Evolutionary conservation across 345 rosid genomes (phyloP), one percentile per base, ranked within the genome.

Genomic region (Sapria himalayana): DNA sequence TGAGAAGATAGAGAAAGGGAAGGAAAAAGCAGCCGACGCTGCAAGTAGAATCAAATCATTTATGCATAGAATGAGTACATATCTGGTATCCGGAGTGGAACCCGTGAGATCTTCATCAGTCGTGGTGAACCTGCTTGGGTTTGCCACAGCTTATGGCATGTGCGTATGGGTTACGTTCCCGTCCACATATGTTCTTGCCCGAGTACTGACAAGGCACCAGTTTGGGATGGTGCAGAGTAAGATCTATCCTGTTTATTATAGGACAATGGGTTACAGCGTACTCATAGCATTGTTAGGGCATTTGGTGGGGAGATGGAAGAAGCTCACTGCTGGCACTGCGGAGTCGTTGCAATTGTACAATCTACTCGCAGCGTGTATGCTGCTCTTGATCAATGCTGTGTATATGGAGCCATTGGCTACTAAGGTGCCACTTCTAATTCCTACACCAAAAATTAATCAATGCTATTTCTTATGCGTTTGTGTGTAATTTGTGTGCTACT

Each of bases 161-260:
- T 51, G 74, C 41, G 56, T 69, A 27, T 86, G 97, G 94, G 76
- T 86, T 3, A 71, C 92, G 21, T 78, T 86, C 49, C 36, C 70
- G 8, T 78, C 89, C 1, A 73, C 81, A 59, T 55, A 73, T 41
- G 66, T 76, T 15, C 33, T 86, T 22, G 68, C 73, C 0, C 35
- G 53, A 12, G 52, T 56, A 22, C 25, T 81, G 49, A 73, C 89
- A 2, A 67, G 76, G 50, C 77, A 68, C 25, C 89, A 76, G 60
- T 78, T 81, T 21, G 89, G 74, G 2, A 38, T 72, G 41, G 71
- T 72, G 23, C 97, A 78, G 65, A 78, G 97, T 64, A 86, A 76
- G 68, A 56, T 78, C 22, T 76, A 76, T 46, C 89, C 92, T 7
- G 62, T 68, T 25, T 78, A 78, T 57, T 81, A 78, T 43, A 63